phyloP scores from a whole-genome alignment of 106 monocot genomes.

The Apostasia ramifera region DNA sequence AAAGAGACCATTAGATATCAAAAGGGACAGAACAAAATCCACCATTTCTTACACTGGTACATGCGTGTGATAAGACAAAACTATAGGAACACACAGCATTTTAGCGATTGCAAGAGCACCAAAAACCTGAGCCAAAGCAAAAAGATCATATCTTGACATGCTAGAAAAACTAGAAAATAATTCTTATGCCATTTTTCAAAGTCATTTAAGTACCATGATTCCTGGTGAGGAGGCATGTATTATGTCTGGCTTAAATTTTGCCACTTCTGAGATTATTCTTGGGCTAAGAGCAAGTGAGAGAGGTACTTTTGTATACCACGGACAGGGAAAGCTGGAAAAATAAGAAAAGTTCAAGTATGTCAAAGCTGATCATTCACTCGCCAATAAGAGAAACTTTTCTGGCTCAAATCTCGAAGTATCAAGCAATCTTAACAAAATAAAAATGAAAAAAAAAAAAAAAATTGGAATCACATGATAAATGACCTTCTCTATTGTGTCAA shows the following conservation, averaged over 20 bases:
- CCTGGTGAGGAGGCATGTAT: slow-evolving; percentile 94
- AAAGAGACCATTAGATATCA: background rate
- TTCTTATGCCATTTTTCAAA: background rate
- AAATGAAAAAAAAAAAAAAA: background rate
- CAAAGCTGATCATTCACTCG: background rate
- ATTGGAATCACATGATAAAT: background rate
- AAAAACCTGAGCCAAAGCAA: slow-evolving; percentile 63
- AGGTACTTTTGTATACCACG: slow-evolving; percentile 80
- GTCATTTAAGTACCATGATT: slow-evolving; percentile 55
- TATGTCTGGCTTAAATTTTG: slow-evolving; percentile 88
- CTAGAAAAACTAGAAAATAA: background rate
- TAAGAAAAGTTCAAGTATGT: background rate
- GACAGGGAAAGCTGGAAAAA: slow-evolving; percentile 79
- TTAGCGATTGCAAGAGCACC: slow-evolving; percentile 91
- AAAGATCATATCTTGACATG: background rate
- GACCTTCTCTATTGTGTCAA: background rate
- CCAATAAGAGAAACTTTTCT: background rate
- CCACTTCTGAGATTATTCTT: slow-evolving; percentile 82
- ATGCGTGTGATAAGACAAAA: slow-evolving; percentile 98
- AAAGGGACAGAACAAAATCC: background rate
- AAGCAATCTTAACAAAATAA: background rate
- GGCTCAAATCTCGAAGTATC: background rate
- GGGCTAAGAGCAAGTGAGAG: slow-evolving; percentile 89
- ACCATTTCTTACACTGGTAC: slow-evolving; percentile 71
- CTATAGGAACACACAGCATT: slow-evolving; percentile 75